Evolutionary conservation across 169 alveolate genomes (phyloP), one percentile per base, ranked within the genome.

Genomic region (Eimeria zaria): DNA sequence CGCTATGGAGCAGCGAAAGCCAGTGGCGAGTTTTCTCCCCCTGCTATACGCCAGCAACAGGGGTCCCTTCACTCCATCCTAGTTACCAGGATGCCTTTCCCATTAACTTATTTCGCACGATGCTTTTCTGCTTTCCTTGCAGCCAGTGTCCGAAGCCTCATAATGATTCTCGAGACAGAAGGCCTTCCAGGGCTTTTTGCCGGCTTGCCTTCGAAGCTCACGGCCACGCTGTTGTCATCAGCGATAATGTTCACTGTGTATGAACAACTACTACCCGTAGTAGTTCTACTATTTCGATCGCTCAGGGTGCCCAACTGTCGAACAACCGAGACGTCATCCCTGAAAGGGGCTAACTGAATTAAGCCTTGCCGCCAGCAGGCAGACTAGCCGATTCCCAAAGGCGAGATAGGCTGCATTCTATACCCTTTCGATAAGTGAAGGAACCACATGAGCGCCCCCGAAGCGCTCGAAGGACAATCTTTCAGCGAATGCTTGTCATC

Each of bases 131-230:
- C 74, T 20, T 24, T n/a, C 69, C 36, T 71, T 33, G 44, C 94
- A 87, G 94, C 94, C 1, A 87, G 84, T 20, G 94, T 94, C 8
- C 94, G 96, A 24, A 81, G 96, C 62, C 94, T 94, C n/a, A 44
- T 84, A 8, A 94, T 78, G 80, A 94, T 94, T n/a, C 94, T 94
- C 36, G 96, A 94, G 81, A 94, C 96, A 73, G 96, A 94, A 55
- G 96, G 96, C 64, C 84, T 69, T 9, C 53, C 78, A 12, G 96
- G 96, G 27, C 96, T 94, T 39, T 94, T 67, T 58, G 88, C 96
- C n/a, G 96, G 96, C 58, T 44, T 94, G 89, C 94, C 90, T 48
- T 83, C 96, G 67, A 94, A 94, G 83, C 94, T 94, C 33, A 53
- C 91, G 53, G 96, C 96, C 73, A 94, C 96, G 5, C 51, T 81